A percentile compares a stretch with the other conserved stretches of the same genome.
Evolutionary conservation across 1,284 basidiomycete species (phyloP).

Genomic region (Ustilago sp.): DNA sequence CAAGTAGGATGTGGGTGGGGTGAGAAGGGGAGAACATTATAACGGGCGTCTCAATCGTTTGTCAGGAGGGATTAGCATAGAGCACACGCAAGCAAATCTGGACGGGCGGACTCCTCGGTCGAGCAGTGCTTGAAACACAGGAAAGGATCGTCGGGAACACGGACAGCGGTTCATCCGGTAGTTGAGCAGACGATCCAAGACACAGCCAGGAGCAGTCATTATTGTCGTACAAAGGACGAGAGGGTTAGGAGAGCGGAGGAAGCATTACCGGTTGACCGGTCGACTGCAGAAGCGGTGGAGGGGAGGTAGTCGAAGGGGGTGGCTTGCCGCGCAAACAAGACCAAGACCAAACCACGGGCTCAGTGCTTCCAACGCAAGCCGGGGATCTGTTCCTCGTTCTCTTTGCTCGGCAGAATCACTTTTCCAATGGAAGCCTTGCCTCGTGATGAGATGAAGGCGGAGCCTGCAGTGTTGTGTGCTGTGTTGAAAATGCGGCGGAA

Average conservation of each 20-base stretch:
- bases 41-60: not conserved
- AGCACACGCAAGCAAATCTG: not conserved
- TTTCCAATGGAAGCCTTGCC: slow-evolving; percentile 1
- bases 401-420: slow-evolving; percentile 2
- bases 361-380: not conserved
- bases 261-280: slow-evolving; percentile 23
- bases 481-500: not conserved
- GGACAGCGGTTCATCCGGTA: not conserved
- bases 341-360: not conserved
- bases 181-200: not conserved
- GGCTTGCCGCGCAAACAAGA: slow-evolving; percentile 5
- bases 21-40: not conserved
- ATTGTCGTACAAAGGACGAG: not conserved
- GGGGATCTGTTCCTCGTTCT: too few species aligned
- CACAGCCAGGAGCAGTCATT: not conserved
- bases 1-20: not conserved
- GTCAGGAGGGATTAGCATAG: not conserved
- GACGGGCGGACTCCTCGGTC: too few species aligned
- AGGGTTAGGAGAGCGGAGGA: not conserved
- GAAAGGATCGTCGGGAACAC: not conserved
- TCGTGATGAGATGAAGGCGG: not conserved
- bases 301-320: not conserved
- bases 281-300: slow-evolving; percentile 10
- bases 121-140: slow-evolving; percentile 1
- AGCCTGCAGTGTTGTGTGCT: slow-evolving; percentile 5